Conservation (phyloP, 2,329 filamentous ascomycete genomes). For the Alternaria triticimaculans region DNA sequence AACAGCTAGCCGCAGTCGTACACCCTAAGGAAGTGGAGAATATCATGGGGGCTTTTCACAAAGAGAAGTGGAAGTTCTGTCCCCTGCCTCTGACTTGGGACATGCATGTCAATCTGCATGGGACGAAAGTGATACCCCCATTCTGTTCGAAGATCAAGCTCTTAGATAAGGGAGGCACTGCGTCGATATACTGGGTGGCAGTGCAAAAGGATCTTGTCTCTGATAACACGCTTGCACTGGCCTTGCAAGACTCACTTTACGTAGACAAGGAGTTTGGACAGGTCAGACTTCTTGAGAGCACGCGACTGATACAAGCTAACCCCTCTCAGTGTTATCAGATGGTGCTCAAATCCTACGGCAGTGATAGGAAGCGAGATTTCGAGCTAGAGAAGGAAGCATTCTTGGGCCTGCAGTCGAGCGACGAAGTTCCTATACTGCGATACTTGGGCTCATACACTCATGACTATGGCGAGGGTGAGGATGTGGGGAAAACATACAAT, state of each 20-base stretch:
- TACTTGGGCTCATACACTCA: conserved; percentile 39
- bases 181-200: background rate
- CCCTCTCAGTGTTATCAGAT: conserved; percentile 29
- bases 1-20: background rate
- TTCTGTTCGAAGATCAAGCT: background rate
- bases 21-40: background rate
- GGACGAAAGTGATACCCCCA: background rate
- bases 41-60: background rate
- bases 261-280: background rate
- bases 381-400: conserved; percentile 42
- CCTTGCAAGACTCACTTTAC: background rate
- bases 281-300: background rate
- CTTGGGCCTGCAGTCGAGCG: conserved; percentile 19
- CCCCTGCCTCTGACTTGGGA: background rate
- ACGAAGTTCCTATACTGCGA: conserved; percentile 32
- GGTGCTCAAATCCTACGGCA: conserved; percentile 37
- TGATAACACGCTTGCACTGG: background rate
- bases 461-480: conserved; percentile 1
- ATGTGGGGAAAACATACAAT: conserved; percentile 20
- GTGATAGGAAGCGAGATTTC: conserved; percentile 24
- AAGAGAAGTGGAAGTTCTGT: background rate
- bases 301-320: no score
- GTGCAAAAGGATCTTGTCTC: background rate
- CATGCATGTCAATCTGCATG: background rate
- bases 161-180: background rate